These are phyloP conservation scores for Drechslera avenae DNA, from an alignment of 2,329 filamentous ascomycete genomes.

Conservation along the genomic window DNA sequence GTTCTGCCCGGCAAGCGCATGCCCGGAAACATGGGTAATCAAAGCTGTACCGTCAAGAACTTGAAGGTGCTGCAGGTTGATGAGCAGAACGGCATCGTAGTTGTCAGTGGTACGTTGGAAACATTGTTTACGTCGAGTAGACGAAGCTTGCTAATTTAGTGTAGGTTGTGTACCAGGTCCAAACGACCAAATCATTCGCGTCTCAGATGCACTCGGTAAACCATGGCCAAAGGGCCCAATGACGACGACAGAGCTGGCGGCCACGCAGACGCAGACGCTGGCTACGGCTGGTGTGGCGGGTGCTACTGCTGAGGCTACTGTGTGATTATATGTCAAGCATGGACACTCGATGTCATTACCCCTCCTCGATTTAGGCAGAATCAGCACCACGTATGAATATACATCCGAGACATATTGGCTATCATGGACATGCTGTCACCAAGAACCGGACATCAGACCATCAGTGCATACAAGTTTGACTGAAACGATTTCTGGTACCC, in stretches of 20 bases:
- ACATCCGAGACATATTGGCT: too few species aligned
- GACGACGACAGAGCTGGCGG: slow-evolving; percentile 30
- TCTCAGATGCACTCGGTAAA: slow-evolving; percentile 93
- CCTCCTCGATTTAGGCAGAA: not conserved
- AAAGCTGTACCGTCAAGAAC: slow-evolving; percentile 89
- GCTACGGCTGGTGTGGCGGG: slow-evolving; percentile 13
- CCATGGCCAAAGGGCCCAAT: slow-evolving; percentile 64
- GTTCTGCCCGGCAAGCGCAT: slow-evolving; percentile 97
- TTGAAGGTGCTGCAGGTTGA: slow-evolving; percentile 88
- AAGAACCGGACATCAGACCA: too few species aligned
- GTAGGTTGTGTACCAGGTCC: slow-evolving; percentile 78
- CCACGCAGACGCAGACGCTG: slow-evolving; percentile 16
- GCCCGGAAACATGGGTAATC: slow-evolving; percentile 92
- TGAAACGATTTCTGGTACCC: too few species aligned
- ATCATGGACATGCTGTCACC: too few species aligned
- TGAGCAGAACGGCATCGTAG: slow-evolving; percentile 81
- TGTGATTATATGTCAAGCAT: not conserved
- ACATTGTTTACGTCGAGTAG: not conserved
- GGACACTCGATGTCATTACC: too few species aligned
- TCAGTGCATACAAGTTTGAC: too few species aligned
- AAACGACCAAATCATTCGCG: slow-evolving; percentile 80
- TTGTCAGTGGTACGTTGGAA: slow-evolving; percentile 72
- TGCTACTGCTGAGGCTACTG: slow-evolving; percentile 11
- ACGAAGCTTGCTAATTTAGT: slow-evolving; percentile 2
- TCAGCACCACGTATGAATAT: too few species aligned